Evolutionary conservation across 2,329 filamentous ascomycete species (phyloP).

Genomic region (Cercospora brassicicola): DNA sequence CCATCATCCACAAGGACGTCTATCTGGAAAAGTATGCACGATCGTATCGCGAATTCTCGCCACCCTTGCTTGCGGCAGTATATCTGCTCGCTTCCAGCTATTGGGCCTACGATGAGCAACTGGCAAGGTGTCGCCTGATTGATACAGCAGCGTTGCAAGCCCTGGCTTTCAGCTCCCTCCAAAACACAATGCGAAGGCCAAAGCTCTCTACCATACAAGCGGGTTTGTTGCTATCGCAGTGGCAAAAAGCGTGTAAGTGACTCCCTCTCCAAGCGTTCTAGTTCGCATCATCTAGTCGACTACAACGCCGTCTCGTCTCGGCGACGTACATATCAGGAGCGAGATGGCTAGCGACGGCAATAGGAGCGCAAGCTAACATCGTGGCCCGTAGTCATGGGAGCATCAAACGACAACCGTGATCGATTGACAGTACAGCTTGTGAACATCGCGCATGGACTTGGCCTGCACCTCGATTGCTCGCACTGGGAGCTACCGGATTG

Average conservation of each 20-base stretch:
- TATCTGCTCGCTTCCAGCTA: slow-evolving; percentile 64
- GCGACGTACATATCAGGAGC: neutral
- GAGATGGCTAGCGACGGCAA: neutral
- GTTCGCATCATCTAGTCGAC: neutral
- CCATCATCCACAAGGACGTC: slow-evolving; percentile 61
- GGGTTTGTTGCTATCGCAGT: slow-evolving; percentile 41
- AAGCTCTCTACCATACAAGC: slow-evolving; percentile 46
- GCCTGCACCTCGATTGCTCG: slow-evolving; percentile 39
- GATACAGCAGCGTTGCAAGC: slow-evolving; percentile 40
- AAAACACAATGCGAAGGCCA: slow-evolving; percentile 42
- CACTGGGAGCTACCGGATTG: slow-evolving; percentile 35
- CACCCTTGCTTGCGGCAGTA: slow-evolving; percentile 60
- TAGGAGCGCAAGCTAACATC: neutral
- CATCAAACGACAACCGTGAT: slow-evolving; percentile 26
- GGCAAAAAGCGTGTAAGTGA: slow-evolving; percentile 34
- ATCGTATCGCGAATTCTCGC: slow-evolving; percentile 60
- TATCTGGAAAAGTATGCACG: slow-evolving; percentile 62
- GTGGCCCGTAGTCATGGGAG: slow-evolving; percentile 22
- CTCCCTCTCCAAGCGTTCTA: neutral
- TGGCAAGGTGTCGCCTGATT: slow-evolving; percentile 50
- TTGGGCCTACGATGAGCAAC: slow-evolving; percentile 59
- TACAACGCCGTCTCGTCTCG: neutral
- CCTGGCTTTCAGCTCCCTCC: slow-evolving; percentile 42
- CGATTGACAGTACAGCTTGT: slow-evolving; percentile 42
- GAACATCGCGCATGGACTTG: slow-evolving; percentile 43